A percentile compares a stretch with the other conserved stretches of the same genome.
These are phyloP conservation scores for Gentiana dahurica DNA, from an alignment of 257 asterid genomes.

Conservation along the genomic window DNA sequence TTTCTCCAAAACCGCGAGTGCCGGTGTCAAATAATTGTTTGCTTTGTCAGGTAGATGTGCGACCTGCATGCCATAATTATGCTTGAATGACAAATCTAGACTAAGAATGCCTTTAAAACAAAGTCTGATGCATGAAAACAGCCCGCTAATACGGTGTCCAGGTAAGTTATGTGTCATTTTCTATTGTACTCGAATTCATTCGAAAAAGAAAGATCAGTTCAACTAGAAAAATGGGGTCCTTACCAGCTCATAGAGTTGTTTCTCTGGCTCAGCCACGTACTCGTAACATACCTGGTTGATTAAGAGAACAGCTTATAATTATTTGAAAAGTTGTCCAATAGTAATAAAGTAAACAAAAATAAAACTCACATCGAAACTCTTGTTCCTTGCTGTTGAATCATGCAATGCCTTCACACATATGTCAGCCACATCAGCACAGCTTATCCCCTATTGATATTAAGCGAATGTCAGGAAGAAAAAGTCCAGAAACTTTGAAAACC, in stretches of 20 bases:
- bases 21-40: slow-evolving; percentile 91
- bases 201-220: too few species aligned
- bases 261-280: slow-evolving; percentile 86
- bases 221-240: not conserved
- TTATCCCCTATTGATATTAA: slow-evolving; percentile 57
- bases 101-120: not conserved
- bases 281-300: slow-evolving; percentile 76
- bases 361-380: slow-evolving; percentile 87
- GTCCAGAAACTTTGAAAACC: too few species aligned
- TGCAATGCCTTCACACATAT: slow-evolving; percentile 96
- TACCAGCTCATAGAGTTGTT: slow-evolving; percentile 95
- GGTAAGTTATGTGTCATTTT: too few species aligned
- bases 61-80: slow-evolving; percentile 32
- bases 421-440: slow-evolving; percentile 98
- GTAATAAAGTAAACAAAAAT: not conserved
- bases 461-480: not conserved
- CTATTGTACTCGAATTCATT: too few species aligned
- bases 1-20: slow-evolving; percentile 92
- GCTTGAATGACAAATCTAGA: not conserved
- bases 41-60: slow-evolving; percentile 99
- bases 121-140: not conserved
- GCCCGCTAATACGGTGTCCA: too few species aligned
- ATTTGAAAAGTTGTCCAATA: not conserved
- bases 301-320: slow-evolving; percentile 6
- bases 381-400: slow-evolving; percentile 94